A percentile compares a stretch with the other conserved stretches of the same genome.
Conservation (phyloP, 768 basidiomycete species). For the Phanerodontia chrysosporium region DNA sequence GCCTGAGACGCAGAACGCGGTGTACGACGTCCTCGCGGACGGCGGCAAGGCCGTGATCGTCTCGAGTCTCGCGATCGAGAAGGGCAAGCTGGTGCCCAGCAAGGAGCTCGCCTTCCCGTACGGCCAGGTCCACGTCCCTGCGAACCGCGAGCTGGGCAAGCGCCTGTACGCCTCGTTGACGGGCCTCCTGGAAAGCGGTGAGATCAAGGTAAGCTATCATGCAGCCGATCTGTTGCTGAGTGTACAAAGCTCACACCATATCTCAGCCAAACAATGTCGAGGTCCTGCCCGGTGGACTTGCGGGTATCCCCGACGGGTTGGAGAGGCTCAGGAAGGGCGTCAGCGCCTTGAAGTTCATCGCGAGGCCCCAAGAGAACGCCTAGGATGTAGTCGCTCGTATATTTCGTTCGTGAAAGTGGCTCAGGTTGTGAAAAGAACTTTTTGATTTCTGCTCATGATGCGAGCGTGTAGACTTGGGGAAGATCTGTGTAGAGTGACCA, state of each 20-base stretch:
- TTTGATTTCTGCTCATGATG: too few relatives aligned
- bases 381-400: too few relatives aligned
- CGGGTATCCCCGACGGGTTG: conserved; percentile 34
- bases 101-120: conserved; percentile 15
- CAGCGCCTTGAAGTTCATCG: conserved; percentile 43
- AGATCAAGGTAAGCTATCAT: conserved; percentile 18
- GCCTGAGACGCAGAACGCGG: conserved; percentile 17
- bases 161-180: conserved; percentile 19
- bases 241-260: neutral
- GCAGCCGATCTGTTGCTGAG: too few relatives aligned
- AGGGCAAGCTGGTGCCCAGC: conserved; percentile 11
- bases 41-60: conserved; percentile 18
- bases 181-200: conserved; percentile 18
- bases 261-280: conserved; percentile 40
- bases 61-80: neutral
- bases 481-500: too few relatives aligned
- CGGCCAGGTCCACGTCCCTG: conserved; percentile 14
- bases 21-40: conserved; percentile 21
- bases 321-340: conserved; percentile 32
- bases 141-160: conserved; percentile 7
- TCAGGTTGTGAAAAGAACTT: too few relatives aligned
- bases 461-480: too few relatives aligned
- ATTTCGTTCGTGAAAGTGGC: too few relatives aligned
- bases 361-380: conserved; percentile 32
- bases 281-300: conserved; percentile 38